Evolutionary conservation across 208 protist genomes (phyloP).

Genomic region (Leishmania tarentolae): DNA sequence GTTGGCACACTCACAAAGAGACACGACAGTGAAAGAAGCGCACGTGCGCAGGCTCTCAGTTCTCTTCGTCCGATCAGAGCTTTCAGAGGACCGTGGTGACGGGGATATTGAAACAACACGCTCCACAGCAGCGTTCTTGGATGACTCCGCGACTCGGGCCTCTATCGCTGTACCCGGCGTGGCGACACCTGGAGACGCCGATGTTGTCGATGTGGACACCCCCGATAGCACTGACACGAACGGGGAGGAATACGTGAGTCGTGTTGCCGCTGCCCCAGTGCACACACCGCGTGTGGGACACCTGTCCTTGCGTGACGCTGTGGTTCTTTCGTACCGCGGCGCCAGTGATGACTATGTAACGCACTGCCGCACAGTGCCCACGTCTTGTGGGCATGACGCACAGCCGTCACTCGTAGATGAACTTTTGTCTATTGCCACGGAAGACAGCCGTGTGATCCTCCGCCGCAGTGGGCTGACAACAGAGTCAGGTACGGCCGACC

Average conservation of each 20-base stretch:
- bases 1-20: not conserved
- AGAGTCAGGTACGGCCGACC: too few species aligned
- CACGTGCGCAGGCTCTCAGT: not conserved
- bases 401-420: constrained; percentile 8
- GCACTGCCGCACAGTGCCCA: not conserved
- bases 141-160: not conserved
- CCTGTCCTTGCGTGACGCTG: constrained; percentile 16
- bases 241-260: not conserved
- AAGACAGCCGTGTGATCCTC: constrained; percentile 25
- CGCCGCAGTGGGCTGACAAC: constrained; percentile 11
- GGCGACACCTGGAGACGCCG: not conserved
- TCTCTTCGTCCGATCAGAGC: constrained; percentile 9
- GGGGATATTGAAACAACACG: not conserved
- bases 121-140: not conserved
- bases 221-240: not conserved
- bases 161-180: not conserved
- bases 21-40: too few species aligned
- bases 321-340: constrained; percentile 21
- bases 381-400: not conserved
- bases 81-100: not conserved
- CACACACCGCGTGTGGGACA: not conserved
- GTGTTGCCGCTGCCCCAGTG: not conserved
- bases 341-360: constrained; percentile 12
- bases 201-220: constrained; percentile 8
- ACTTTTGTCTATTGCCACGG: constrained; percentile 21